Evolutionary conservation across 495 filamentous ascomycete species (phyloP).

Genomic region (Penicillium desertorum): DNA sequence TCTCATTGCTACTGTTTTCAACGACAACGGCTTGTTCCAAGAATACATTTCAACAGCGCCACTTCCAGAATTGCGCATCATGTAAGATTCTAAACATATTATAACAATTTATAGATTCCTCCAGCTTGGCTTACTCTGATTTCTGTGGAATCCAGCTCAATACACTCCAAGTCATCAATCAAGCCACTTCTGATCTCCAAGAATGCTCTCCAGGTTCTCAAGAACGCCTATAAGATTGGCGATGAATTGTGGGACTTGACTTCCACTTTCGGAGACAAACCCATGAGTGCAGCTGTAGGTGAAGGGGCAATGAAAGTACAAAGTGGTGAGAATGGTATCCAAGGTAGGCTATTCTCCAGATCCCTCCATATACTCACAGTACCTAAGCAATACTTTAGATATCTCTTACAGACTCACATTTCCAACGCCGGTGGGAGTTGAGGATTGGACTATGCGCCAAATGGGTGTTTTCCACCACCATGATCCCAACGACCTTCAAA

Average conservation of each 20-base stretch:
- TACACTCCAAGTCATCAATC: neutral
- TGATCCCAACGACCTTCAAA: conserved; percentile 9
- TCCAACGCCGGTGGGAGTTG: neutral
- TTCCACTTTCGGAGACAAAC: conserved; percentile 9
- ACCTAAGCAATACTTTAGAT: neutral
- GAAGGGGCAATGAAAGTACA: conserved; percentile 3
- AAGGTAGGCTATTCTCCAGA: neutral
- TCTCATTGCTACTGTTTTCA: neutral
- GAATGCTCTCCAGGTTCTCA: neutral
- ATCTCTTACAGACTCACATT: conserved; percentile 8
- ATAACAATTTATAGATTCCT: neutral
- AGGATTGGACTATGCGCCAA: conserved; percentile 21
- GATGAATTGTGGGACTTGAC: conserved; percentile 4
- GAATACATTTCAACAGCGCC: neutral
- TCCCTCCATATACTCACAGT: neutral
- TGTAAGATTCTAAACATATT: neutral
- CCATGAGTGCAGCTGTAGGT: neutral
- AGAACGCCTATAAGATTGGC: neutral
- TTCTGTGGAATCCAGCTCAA: neutral
- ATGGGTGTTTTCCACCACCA: conserved; percentile 21
- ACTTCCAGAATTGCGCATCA: conserved; percentile 1
- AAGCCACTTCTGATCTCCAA: conserved; percentile 1
- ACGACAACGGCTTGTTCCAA: neutral
- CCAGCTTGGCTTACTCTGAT: neutral
- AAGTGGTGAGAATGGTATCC: neutral